phyloP scores from a whole-genome alignment of 2,329 filamentous ascomycete species.

The Cytospora piceae region DNA sequence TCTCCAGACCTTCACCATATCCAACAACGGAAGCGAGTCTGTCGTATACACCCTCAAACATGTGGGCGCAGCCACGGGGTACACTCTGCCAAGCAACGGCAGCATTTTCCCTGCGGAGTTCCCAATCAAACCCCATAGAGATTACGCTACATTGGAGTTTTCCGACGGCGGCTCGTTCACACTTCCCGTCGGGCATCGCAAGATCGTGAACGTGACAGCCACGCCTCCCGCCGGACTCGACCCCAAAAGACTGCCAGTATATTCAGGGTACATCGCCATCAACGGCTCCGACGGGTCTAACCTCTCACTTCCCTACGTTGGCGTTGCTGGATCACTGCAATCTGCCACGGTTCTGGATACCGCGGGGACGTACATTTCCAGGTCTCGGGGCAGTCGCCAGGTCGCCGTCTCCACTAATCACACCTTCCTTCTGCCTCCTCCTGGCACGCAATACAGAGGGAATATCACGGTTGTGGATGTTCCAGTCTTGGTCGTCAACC shows the following conservation, averaged over 20 bases:
- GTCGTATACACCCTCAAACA: slow-evolving; percentile 58
- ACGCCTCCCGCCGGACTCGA: slow-evolving; percentile 45
- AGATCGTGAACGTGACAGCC: slow-evolving; percentile 51
- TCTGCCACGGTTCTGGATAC: slow-evolving; percentile 41
- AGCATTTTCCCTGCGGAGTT: slow-evolving; percentile 46
- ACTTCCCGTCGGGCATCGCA: slow-evolving; percentile 46
- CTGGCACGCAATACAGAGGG: slow-evolving; percentile 38
- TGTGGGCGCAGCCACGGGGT: slow-evolving; percentile 55
- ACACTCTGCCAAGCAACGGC: slow-evolving; percentile 49
- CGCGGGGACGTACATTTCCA: slow-evolving; percentile 37
- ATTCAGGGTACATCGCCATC: slow-evolving; percentile 52
- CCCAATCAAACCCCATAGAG: slow-evolving; percentile 49
- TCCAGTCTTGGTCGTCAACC: slow-evolving; percentile 45
- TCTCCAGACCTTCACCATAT: slow-evolving; percentile 56
- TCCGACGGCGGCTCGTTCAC: slow-evolving; percentile 45
- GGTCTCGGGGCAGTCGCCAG: slow-evolving; percentile 31
- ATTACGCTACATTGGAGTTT: slow-evolving; percentile 49
- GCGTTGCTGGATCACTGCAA: slow-evolving; percentile 45
- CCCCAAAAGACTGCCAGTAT: slow-evolving; percentile 48
- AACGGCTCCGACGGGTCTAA: slow-evolving; percentile 47
- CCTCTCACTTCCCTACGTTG: slow-evolving; percentile 46
- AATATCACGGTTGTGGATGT: slow-evolving; percentile 36
- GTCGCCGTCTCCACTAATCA: slow-evolving; percentile 39
- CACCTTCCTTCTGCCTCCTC: slow-evolving; percentile 48
- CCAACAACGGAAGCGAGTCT: slow-evolving; percentile 53